Evolutionary conservation across 1,139 yeast species (phyloP), one percentile per base, ranked within the genome.

Genomic region (Suhomyces chickasaworum): DNA sequence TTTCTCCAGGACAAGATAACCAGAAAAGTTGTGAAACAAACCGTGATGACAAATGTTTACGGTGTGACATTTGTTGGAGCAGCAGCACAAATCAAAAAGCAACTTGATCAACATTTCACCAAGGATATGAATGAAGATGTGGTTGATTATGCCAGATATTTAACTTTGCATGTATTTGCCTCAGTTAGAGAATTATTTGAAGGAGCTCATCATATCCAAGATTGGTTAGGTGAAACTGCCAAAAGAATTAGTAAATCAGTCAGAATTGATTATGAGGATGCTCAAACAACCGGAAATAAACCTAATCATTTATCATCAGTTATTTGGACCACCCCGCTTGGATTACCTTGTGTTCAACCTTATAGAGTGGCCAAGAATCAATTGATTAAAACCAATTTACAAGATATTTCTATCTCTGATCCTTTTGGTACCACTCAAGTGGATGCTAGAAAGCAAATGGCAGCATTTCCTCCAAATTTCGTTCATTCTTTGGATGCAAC

Each of bases 11-110:
- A 85, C 45, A 78, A 82, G 53, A 80, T 93, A 51, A 79, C 85
- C 20, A 80, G 99, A 59, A 91, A 91, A 64, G 86, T 93, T 40
- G 96, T 93, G 41, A 93, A 93, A 64, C 98, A 93, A 66, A 89
- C 99, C 0, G 99, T 93, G 25, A 93, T 93, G 99, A 93, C 99
- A 1, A 91, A 90, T 59, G 99, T 93, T 37, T 93, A 95, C 63
- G 99, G 99, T 57, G 99, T 93, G 10, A 93, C 99, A 0, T 89
- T 81, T 63, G 80, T 89, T 52, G 99, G 99, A 16, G 99, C 98
- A 0, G 80, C 89, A 22, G 85, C 84, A 4, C 99, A 93, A 69
- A 89, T 93, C 58, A 78, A 78, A 49, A 86, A 83, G 56, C 89
- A 86, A 63, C 65, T 83, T 37, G 72, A 65, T 34, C 71, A 65